Percentiles rank a stretch among this genome's conserved stretches.
phyloP scores from a whole-genome alignment of 2,329 filamentous ascomycete genomes.

The Venturia carpophila region DNA sequence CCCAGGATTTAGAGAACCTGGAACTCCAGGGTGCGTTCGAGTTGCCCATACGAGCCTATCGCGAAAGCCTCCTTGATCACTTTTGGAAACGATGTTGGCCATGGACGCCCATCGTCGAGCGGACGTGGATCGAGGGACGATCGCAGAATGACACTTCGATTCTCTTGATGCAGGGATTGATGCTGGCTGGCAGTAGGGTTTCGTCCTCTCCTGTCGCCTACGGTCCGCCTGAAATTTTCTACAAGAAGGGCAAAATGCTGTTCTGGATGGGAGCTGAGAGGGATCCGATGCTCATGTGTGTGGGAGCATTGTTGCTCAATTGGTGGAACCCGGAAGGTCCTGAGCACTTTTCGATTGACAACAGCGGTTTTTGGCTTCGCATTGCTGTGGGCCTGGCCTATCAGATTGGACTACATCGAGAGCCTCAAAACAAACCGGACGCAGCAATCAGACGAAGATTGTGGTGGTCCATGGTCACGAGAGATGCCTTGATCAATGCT shows the following conservation, averaged over 20 bases:
- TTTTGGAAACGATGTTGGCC: conserved; percentile 36
- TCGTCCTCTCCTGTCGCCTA: conserved; percentile 28
- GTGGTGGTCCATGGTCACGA: conserved; percentile 38
- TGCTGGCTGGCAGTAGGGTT: conserved; percentile 37
- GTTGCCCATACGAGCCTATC: conserved; percentile 27
- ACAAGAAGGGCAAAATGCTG: conserved; percentile 27
- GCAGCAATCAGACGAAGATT: conserved; percentile 32
- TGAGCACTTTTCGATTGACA: conserved; percentile 36
- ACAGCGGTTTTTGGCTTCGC: conserved; percentile 39
- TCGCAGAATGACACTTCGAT: conserved; percentile 26
- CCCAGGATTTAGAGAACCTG: conserved; percentile 27
- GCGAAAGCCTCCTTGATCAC: conserved; percentile 32
- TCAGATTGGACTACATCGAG: conserved; percentile 39
- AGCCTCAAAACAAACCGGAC: conserved; percentile 31
- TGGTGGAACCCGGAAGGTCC: conserved; percentile 40
- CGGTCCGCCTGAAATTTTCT: conserved; percentile 29
- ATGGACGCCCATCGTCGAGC: conserved; percentile 37
- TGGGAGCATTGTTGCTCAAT: conserved; percentile 34
- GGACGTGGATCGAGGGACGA: conserved; percentile 32
- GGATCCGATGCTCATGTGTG: conserved; percentile 35
- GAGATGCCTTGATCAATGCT: conserved; percentile 36
- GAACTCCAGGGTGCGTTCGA: conserved; percentile 27
- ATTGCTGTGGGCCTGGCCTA: conserved; percentile 37
- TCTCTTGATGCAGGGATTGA: conserved; percentile 33
- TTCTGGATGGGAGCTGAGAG: conserved; percentile 32